phyloP scores from a whole-genome alignment of 768 basidiomycete species.

The Podaxis sp. region DNA sequence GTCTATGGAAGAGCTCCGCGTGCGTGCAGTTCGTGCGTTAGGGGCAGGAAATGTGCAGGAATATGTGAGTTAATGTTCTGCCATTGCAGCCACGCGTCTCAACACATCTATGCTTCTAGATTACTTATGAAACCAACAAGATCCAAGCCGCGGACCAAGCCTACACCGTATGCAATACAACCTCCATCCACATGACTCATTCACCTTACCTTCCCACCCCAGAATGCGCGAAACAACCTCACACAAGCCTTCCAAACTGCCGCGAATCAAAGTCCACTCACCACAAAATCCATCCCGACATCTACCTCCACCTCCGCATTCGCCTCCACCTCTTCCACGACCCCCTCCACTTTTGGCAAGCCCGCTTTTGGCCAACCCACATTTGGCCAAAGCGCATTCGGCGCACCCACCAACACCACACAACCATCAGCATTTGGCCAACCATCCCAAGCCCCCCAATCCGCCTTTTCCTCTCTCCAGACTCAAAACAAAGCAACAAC shows the following conservation, averaged over 20 bases:
- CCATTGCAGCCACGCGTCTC: not conserved
- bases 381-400: constrained; percentile 25
- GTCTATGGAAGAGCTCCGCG: constrained; percentile 76
- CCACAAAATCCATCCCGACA: not conserved
- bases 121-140: constrained; percentile 55
- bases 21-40: constrained; percentile 58
- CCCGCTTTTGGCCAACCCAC: constrained; percentile 26
- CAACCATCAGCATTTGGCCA: constrained; percentile 36
- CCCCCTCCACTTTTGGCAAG: not conserved
- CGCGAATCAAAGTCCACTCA: constrained; percentile 19
- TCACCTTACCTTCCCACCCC: not conserved
- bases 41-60: constrained; percentile 54
- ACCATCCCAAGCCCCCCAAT: constrained; percentile 27
- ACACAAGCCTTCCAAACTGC: constrained; percentile 44
- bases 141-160: constrained; percentile 53
- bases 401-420: constrained; percentile 13
- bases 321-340: not conserved
- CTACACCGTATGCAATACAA: constrained; percentile 32
- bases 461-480: constrained; percentile 26
- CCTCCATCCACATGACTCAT: not conserved
- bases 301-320: constrained; percentile 8
- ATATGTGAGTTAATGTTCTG: constrained; percentile 56
- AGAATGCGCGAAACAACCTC: constrained; percentile 52
- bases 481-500: constrained; percentile 16
- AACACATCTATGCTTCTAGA: constrained; percentile 31